Base-by-base conservation (phyloP, 1,284 basidiomycete genomes). In the Limonomyces culmigenus region DNA sequence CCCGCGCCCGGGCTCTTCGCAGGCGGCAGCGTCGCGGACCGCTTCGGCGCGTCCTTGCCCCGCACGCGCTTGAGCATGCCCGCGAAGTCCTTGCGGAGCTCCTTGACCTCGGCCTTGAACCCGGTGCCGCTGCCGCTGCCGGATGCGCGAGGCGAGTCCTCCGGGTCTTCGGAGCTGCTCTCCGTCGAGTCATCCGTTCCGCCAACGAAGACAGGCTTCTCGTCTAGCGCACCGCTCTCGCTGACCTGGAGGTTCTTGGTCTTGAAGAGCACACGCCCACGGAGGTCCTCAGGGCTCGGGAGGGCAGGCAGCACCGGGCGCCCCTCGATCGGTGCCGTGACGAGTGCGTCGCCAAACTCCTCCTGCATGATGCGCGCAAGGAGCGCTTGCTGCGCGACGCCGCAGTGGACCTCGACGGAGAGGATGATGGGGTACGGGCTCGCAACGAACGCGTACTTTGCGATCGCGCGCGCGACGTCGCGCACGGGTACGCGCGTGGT, bases 351-450 rank as follows among this genome's bases (percentile, higher is more conserved):
- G 0, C 88, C 88, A 45, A 98, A 86, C 1, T 73, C 74, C 21
- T 78, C 70, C 12, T 54, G 63, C 67, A 98, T 76, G 42, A 93
- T 86, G 2, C 60, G 51, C 0, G 78, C 89, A 19, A 97, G 66
- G 50, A 68, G 65, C 34, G 84, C 83, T 53, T 98, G 93, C 54
- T 95, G 88, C 15, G 67, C 54, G 3, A 88, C 47, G 0, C 72
- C 65, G 52, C 88, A 95, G 49, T 96, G 92, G 1, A 96, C 72
- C 59, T 99, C 93, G 14, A 91, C 80, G 8, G 88, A 95, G 42
- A 99, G 79, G 50, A 98, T 84, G 46, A 99, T 64, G 0, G 93
- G 93, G 52, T 92, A 97, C 0, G 89, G 86, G 2, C 89, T 95
- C 0, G 85, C 70, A 25, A 87, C 75, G 50, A 98, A 98, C 0